A percentile compares a stretch with the other conserved stretches of the same genome.
Conservation (phyloP, 2,329 filamentous ascomycete genomes). For the Emmonsia crescens region DNA sequence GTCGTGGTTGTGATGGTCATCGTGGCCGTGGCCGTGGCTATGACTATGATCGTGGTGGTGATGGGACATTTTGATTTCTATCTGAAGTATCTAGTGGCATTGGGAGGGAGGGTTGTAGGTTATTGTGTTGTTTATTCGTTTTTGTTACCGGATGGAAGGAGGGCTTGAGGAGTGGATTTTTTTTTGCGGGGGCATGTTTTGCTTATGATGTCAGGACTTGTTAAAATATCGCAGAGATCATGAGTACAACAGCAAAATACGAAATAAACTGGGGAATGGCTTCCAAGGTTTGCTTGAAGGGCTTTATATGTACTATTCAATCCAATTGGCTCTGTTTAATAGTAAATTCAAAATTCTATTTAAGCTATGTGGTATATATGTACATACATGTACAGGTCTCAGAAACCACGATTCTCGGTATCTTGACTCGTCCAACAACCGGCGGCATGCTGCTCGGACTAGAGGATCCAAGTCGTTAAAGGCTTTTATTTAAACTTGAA, state of each 20-base stretch:
- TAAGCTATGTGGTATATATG: background rate
- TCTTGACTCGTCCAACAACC: background rate
- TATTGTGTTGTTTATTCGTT: background rate
- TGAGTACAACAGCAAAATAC: background rate
- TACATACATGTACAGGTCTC: background rate
- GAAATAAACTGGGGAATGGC: background rate
- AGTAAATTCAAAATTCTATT: background rate
- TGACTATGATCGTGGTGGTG: conserved; percentile 30
- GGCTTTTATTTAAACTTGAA: background rate
- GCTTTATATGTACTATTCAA: background rate
- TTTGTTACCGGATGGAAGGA: background rate
- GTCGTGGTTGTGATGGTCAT: conserved; percentile 58
- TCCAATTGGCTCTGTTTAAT: background rate
- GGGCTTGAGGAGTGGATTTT: background rate
- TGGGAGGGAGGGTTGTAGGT: background rate
- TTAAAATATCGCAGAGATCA: background rate
- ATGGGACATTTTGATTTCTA: conserved; percentile 24
- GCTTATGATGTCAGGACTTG: conserved; percentile 2
- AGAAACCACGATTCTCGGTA: background rate
- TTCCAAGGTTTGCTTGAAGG: background rate
- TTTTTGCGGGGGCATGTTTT: background rate
- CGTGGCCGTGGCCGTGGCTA: conserved; percentile 37
- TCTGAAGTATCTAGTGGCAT: background rate
- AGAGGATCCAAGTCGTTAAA: background rate
- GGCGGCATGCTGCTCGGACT: background rate